Conservation (phyloP, 768 basidiomycete species). For the Phanerochaete sordida region DNA sequence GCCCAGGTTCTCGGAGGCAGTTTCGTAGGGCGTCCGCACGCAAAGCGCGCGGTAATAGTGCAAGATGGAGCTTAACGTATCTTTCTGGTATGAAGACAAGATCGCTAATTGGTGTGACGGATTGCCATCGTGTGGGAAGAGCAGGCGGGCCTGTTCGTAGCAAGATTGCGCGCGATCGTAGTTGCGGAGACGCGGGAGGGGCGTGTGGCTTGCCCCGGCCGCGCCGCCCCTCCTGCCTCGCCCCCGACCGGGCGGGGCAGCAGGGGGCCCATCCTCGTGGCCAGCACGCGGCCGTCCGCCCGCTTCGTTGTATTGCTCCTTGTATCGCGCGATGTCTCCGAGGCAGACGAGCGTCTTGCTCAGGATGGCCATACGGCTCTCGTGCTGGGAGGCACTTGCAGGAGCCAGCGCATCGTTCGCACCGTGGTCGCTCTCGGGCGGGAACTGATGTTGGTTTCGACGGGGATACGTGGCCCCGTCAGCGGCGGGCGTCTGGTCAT, state of each 20-base stretch:
- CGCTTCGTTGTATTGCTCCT: conserved; percentile 82
- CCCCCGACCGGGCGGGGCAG: conserved; percentile 31
- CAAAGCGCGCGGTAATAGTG: conserved; percentile 93
- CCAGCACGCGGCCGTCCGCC: conserved; percentile 63
- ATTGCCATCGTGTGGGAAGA: conserved; percentile 89
- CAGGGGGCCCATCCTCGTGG: conserved; percentile 54
- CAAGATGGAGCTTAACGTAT: conserved; percentile 74
- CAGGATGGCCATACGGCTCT: conserved; percentile 66
- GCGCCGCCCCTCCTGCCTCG: conserved; percentile 47
- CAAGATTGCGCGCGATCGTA: conserved; percentile 74
- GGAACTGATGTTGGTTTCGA: conserved; percentile 64
- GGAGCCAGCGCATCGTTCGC: conserved; percentile 27
- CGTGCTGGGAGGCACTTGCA: conserved; percentile 48
- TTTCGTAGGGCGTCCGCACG: conserved; percentile 81
- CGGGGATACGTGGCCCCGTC: conserved; percentile 25
- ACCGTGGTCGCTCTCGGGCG: conserved; percentile 40
- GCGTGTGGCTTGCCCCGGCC: conserved; percentile 9
- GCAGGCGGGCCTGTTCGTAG: conserved; percentile 80
- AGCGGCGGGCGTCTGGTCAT: conserved; percentile 21
- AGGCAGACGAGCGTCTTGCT: conserved; percentile 89
- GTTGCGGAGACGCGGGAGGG: conserved; percentile 53
- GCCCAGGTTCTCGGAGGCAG: conserved; percentile 81
- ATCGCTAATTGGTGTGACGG: conserved; percentile 96
- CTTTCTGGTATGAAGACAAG: conserved; percentile 77
- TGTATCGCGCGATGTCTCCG: conserved; percentile 92